Percentiles rank a stretch among this genome's conserved stretches.
Conservation (phyloP, 169 alveolate species). For the Pseudocohnilembus persalinus region DNA sequence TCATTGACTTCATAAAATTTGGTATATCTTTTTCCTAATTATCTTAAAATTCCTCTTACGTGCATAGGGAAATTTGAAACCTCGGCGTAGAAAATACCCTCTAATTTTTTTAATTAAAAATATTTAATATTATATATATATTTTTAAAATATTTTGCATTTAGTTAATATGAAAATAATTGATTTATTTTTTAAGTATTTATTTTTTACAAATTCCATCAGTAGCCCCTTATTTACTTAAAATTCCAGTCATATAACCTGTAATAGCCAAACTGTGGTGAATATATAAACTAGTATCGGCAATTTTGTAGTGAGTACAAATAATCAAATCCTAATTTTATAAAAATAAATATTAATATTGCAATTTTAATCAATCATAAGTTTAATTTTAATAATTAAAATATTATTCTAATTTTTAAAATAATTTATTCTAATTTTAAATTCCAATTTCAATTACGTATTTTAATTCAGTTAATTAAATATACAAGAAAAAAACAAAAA, state of each 20-base stretch:
- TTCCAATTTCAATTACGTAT: background rate
- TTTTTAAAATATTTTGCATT: too few relatives aligned
- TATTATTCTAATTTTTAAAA: background rate
- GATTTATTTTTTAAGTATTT: too few relatives aligned
- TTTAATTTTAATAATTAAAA: too few relatives aligned
- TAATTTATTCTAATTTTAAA: too few relatives aligned
- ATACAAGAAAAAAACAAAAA: background rate
- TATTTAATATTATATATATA: too few relatives aligned
- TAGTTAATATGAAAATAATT: too few relatives aligned
- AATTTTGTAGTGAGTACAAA: background rate
- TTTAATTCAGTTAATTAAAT: too few relatives aligned
- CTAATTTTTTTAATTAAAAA: background rate
- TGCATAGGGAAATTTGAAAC: conserved; percentile 73
- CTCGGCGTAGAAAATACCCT: conserved; percentile 58
- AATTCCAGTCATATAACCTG: background rate
- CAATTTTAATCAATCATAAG: background rate
- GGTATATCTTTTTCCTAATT: conserved; percentile 56
- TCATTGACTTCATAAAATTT: conserved; percentile 56
- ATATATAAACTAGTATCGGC: background rate
- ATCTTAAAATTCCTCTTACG: conserved; percentile 48
- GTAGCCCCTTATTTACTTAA: background rate
- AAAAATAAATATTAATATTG: background rate
- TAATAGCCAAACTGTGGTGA: background rate
- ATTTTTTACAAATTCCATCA: background rate
- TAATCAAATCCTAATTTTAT: background rate